These are phyloP conservation scores for Jasminum sambac DNA, from an alignment of 257 asterid species.

Conservation along the genomic window DNA sequence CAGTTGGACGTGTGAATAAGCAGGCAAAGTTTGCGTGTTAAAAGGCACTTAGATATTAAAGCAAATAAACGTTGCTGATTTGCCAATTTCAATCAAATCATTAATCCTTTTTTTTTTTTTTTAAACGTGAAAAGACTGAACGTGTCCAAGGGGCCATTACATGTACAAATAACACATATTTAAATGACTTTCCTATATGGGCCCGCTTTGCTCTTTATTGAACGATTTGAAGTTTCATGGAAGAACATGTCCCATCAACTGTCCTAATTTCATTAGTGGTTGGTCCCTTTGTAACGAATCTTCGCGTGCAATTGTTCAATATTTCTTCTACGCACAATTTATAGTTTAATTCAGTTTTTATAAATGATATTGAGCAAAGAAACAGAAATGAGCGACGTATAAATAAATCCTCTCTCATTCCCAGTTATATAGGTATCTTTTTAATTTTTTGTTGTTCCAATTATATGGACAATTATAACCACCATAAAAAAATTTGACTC, in stretches of 20 bases:
- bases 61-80: slow-evolving; percentile 1
- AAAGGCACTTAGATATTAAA: background rate
- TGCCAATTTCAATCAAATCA: background rate
- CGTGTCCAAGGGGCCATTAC: background rate
- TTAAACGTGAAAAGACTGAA: background rate
- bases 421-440: too few relatives aligned
- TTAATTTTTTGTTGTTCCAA: too few relatives aligned
- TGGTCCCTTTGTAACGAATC: background rate
- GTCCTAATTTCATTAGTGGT: background rate
- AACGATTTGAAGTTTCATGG: background rate
- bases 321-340: too few relatives aligned
- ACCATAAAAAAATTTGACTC: too few relatives aligned
- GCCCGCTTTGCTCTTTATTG: background rate
- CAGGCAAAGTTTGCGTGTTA: slow-evolving; percentile 30
- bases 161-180: background rate
- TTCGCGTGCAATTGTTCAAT: too few relatives aligned
- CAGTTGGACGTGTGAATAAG: slow-evolving; percentile 23
- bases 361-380: too few relatives aligned
- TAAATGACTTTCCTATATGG: background rate
- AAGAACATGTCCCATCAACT: background rate
- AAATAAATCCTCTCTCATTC: too few relatives aligned
- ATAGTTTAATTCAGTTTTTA: too few relatives aligned
- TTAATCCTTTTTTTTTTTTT: too few relatives aligned
- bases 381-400: too few relatives aligned
- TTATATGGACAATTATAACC: too few relatives aligned